Base-by-base conservation (phyloP, 2,329 filamentous ascomycete genomes). In the Colletotrichum eremochloae region DNA sequence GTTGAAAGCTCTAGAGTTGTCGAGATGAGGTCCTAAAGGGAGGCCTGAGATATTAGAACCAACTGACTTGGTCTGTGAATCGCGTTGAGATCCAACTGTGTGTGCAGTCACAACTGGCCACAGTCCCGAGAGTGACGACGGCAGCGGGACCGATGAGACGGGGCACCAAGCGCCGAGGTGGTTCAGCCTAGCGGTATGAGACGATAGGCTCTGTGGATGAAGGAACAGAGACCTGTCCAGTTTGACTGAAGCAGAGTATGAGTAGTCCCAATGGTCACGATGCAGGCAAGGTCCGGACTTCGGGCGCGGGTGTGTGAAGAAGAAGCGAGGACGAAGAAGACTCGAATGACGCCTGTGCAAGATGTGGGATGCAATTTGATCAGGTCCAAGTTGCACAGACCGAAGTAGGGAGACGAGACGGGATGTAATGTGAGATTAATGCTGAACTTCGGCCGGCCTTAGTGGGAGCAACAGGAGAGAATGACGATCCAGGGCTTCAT, bases 21-120 rank as follows among this genome's bases (percentile, higher is more conserved):
- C 33, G 67, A 50, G 29, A 38, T 31, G 44, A 15, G 9, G 29
- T 12, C 56, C 40, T 66, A 66, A 71, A 57, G 63, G 67, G 57
- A 62, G 18, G 62, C 60, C 40, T 74, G 62, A 72, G 69, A 72
- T 69, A 69, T 72, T 69, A 56, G 58, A 69, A 66, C 61, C 52
- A 24, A 52, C 55, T 29, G 66, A 48, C 53, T 15, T 50, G 55
- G 60, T 56, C 64, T 65, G 55, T 67, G 60, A 69, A 69, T 72
- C 44, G 69, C 66, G 69, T 60, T 38, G 24, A 52, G 58, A 38
- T 61, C 40, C 46, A 55, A 55, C 63, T 53, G 50, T 53, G 50
- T 53, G 42, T 68, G 40, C 40, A 40, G 61, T 55, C 46, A 20
- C 6, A 55, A 48, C 46, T 48, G 60, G 48, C 46, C 50, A 24